Base-by-base conservation (phyloP, 352 stramenopile species). In the Pilasporangium apinafurcum region DNA sequence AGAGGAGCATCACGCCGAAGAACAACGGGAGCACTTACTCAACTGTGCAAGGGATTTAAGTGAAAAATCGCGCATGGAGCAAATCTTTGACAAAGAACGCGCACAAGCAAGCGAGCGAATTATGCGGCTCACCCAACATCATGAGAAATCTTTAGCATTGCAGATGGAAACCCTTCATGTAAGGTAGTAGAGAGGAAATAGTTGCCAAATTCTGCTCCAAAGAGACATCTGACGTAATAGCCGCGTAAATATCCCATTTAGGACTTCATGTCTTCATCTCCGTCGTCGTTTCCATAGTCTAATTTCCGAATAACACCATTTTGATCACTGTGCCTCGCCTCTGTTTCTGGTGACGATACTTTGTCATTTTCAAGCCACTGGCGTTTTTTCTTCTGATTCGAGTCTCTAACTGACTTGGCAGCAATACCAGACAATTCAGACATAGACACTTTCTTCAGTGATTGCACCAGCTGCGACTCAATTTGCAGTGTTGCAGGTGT, bases 1-100 rank as follows among this genome's bases (percentile, higher is more conserved):
- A 37, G 63, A 91, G 43, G 83, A 92, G 24, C 74, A 92, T 32
- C 72, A 88, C 22, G 73, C 79, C 0, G 83, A 94, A 55, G 78
- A 89, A 52, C 75, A 92, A 32, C 72, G 83, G 1, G 76, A 90
- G 20, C 66, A 83, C 44, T 53, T 91, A 20, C 26, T 89, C 13
- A 53, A 48, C 0, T 68, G 86, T 44, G 63, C 66, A 0, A 48
- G 35, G 12, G 49, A 59, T 36, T 36, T 43, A 5, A 35, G 33
- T 2, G 83, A 94, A 37, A 59, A 55, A 8, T 43, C 39, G 4
- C 71, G 78, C 2, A 69, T 94, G 43, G 73, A 92, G 44, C 45
- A 65, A 34, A 70, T 86, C 18, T 94, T 90, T 37, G 63, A 70
- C 41, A 67, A 68, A 37, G 80, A 94, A 36, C 66, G 83, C 29